Conservation (phyloP, 441 rosid genomes). For the Gossypium gossypioides region DNA sequence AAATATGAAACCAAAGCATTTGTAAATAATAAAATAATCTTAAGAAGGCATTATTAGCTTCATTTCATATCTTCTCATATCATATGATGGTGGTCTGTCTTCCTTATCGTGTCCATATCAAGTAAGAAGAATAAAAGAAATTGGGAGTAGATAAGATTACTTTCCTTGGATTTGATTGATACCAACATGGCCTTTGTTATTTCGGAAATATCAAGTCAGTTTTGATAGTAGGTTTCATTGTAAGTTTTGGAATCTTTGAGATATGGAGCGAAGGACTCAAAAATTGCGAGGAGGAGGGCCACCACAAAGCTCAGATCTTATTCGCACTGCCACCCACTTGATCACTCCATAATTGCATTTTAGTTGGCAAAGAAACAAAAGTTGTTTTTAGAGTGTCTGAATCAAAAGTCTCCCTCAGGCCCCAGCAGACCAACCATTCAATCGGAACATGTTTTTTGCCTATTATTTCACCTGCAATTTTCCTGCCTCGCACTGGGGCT, state of each 20-base stretch:
- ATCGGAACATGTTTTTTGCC: background rate
- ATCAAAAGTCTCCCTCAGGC: background rate
- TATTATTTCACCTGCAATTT: background rate
- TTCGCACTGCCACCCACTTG: background rate
- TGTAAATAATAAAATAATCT: too few species aligned
- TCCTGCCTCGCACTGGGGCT: background rate
- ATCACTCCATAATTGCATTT: background rate
- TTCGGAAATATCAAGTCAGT: background rate
- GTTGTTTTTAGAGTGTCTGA: too few species aligned
- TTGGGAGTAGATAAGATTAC: background rate
- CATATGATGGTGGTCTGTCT: too few species aligned
- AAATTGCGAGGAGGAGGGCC: background rate
- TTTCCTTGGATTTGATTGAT: background rate
- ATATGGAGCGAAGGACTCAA: background rate
- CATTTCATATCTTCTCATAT: background rate
- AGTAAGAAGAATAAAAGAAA: background rate
- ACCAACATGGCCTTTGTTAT: too few species aligned
- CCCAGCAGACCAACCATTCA: background rate
- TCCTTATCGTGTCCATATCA: background rate
- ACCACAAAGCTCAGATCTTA: background rate
- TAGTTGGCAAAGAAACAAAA: background rate
- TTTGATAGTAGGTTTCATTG: background rate
- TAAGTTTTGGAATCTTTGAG: background rate
- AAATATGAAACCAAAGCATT: too few species aligned
- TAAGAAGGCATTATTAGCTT: background rate